phyloP scores from a whole-genome alignment of 1,284 basidiomycete genomes.

The Dichomitus squalens region DNA sequence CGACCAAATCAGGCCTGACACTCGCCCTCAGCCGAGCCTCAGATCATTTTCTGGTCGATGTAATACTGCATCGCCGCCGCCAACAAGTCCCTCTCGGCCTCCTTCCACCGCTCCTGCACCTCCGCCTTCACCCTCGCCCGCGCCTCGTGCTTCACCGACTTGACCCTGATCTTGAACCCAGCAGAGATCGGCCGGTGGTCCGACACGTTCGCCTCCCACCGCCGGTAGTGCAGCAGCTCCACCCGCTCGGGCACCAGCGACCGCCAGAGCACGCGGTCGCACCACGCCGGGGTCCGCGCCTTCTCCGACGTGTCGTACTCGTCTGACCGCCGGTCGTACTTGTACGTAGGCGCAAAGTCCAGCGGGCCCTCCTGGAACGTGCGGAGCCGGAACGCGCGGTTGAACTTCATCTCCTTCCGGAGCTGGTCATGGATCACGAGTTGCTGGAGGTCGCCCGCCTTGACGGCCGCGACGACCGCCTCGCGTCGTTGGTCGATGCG shows the following conservation, averaged over 20 bases:
- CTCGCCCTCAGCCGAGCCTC: slow-evolving; percentile 1
- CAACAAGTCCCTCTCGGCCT: slow-evolving; percentile 58
- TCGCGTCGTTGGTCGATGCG: slow-evolving; percentile 92
- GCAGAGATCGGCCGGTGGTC: slow-evolving; percentile 91
- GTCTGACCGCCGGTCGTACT: slow-evolving; percentile 82
- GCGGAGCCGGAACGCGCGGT: slow-evolving; percentile 85
- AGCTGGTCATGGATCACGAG: slow-evolving; percentile 89
- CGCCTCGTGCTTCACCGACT: slow-evolving; percentile 63
- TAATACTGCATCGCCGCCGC: slow-evolving; percentile 57
- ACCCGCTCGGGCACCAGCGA: slow-evolving; percentile 60
- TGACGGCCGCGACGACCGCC: slow-evolving; percentile 70
- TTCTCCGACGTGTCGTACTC: slow-evolving; percentile 92
- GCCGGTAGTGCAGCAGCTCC: slow-evolving; percentile 62
- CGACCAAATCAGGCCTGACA: not conserved
- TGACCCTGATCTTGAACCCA: slow-evolving; percentile 72
- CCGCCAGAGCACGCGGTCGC: slow-evolving; percentile 92
- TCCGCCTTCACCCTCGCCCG: slow-evolving; percentile 57
- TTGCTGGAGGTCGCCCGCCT: slow-evolving; percentile 61
- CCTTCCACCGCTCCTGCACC: slow-evolving; percentile 61
- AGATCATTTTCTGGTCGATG: slow-evolving; percentile 36
- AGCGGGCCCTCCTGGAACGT: slow-evolving; percentile 84
- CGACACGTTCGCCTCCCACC: slow-evolving; percentile 84
- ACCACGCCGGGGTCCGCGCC: slow-evolving; percentile 91
- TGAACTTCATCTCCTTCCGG: slow-evolving; percentile 82
- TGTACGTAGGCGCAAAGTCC: slow-evolving; percentile 91